These are phyloP conservation scores for Eucalyptus brandiana DNA, from an alignment of 345 rosid species.

Conservation along the genomic window DNA sequence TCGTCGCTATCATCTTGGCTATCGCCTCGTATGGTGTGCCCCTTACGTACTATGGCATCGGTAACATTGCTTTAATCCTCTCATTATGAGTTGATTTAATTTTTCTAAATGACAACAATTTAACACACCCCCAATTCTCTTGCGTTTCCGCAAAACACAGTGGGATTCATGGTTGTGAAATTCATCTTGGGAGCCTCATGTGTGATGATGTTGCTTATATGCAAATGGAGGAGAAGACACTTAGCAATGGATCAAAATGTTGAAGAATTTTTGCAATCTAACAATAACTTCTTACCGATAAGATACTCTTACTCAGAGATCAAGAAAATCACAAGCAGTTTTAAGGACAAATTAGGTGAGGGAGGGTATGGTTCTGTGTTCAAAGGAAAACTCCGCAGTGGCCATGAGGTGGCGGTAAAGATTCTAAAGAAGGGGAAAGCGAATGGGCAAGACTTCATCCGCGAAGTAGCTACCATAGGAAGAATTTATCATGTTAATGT, in stretches of 20 bases:
- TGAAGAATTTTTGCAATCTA: neutral
- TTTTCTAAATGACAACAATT: too few species aligned
- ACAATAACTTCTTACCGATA: neutral
- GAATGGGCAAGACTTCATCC: neutral
- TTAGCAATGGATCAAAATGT: neutral
- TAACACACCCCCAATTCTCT: neutral
- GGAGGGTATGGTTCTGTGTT: neutral
- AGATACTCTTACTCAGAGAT: neutral
- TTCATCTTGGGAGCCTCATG: neutral
- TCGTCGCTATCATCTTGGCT: too few species aligned
- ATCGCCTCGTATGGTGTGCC: too few species aligned
- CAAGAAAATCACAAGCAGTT: neutral
- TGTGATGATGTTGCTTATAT: neutral
- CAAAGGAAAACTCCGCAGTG: neutral
- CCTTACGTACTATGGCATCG: too few species aligned
- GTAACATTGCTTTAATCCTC: too few species aligned
- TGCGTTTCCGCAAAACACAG: neutral
- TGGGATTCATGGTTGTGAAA: fast-evolving
- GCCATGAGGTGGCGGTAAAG: neutral
- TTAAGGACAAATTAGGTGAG: neutral
- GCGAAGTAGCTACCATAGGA: neutral
- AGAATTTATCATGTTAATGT: neutral
- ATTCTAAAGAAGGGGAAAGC: neutral
- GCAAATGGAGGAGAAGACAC: neutral
- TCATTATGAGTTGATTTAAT: too few species aligned